A percentile compares a stretch with the other conserved stretches of the same genome.
phyloP scores from a whole-genome alignment of 441 rosid genomes.

The Gossypium gossypioides region DNA sequence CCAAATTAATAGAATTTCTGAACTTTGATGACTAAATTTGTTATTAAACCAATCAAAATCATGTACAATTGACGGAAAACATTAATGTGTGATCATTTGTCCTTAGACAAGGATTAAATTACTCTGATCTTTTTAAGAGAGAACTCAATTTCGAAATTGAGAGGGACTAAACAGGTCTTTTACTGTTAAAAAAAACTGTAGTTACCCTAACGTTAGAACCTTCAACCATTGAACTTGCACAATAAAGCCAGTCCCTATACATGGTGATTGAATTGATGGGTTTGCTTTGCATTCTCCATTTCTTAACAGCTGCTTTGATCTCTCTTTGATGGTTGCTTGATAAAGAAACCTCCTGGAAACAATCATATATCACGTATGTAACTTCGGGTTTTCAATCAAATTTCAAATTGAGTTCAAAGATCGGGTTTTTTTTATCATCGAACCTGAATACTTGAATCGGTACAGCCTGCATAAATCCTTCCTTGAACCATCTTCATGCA shows the following conservation, averaged over 20 bases:
- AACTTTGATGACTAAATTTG: no score
- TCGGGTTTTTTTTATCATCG: neutral
- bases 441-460: constrained; percentile 85
- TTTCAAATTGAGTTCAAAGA: constrained; percentile 1
- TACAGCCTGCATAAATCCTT: constrained; percentile 67
- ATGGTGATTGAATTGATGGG: constrained; percentile 58
- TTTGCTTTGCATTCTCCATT: constrained; percentile 64
- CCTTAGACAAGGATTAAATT: no score
- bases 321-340: constrained; percentile 51
- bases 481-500: constrained; percentile 53
- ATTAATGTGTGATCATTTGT: no score
- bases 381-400: neutral
- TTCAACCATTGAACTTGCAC: constrained; percentile 52
- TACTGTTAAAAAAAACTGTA: no score
- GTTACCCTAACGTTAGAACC: constrained; percentile 68
- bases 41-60: no score
- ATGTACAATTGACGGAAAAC: no score
- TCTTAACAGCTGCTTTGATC: constrained; percentile 59
- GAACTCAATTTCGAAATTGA: no score
- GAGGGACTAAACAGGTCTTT: no score
- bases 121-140: no score
- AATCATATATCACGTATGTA: neutral
- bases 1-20: no score
- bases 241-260: constrained; percentile 78
- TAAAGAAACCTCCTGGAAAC: constrained; percentile 47